Evolutionary conservation across 2,329 filamentous ascomycete genomes (phyloP), one percentile per base, ranked within the genome.

Genomic region (Ophiognomonia clavigignenti-juglandacearum): DNA sequence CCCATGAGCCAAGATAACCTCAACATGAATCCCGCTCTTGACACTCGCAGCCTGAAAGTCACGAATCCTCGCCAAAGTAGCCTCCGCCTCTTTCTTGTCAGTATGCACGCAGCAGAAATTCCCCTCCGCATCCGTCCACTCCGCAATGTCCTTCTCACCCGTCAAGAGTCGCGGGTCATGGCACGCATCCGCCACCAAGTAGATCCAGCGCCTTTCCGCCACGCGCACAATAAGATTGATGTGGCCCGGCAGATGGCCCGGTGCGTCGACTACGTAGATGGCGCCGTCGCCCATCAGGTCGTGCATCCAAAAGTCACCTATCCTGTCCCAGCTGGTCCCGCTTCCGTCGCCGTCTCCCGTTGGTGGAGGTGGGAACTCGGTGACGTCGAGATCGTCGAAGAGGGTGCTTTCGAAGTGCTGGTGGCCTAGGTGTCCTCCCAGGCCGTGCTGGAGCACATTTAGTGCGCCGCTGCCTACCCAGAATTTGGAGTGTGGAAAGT

Each of bases 1-100:
- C 58, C 76, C 74, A 65, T 77, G 74, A 47, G 74, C 73, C 7
- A 74, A 67, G 39, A 77, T 62, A 19, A 77, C 60, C 59, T 78
- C 74, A 6, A 77, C 69, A 1, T 68, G 63, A 16, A 47, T 37
- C 11, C 45, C 52, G 10, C 47, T 48, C n/a, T 49, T 46, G 45
- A 45, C 41, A n/a, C 61, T 59, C 8, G 59, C 57, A 48, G 64
- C 56, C 9, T 46, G 47, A 32, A 74, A 64, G 43, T 59, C 56
- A 27, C 61, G 57, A 38, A 78, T 65, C 37, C 64, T 56, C 29
- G 57, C 53, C 41, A 78, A 64, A 18, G 70, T 73, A 49, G 59
- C 54, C 50, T 57, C 63, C 9, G 75, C 75, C n/a, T 52, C 55
- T 13, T 65, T 60, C 16, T 66, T 72, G 58, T 79, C 64, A 9